phyloP scores from a whole-genome alignment of 345 rosid genomes.

The Eucalyptus marginata region DNA sequence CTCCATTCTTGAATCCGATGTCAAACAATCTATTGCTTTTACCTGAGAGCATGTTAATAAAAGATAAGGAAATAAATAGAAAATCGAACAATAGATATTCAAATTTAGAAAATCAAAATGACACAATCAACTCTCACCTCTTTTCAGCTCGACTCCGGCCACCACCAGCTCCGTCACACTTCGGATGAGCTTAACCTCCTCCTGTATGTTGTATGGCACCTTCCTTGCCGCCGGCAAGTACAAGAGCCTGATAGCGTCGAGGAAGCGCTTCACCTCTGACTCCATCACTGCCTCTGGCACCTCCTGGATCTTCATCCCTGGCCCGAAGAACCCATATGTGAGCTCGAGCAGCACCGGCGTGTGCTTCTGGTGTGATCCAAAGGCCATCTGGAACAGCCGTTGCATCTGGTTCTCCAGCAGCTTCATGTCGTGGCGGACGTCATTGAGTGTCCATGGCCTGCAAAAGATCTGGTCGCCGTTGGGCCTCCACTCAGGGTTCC shows the following conservation, averaged over 20 bases:
- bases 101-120: background rate
- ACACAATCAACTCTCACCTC: background rate
- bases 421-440: background rate
- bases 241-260: background rate
- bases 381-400: background rate
- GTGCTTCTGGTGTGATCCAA: background rate
- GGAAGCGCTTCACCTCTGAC: background rate
- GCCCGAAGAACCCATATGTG: background rate
- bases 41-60: background rate
- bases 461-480: background rate
- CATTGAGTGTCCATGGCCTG: background rate
- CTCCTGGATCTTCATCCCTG: background rate
- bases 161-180: background rate
- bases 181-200: background rate
- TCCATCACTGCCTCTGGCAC: background rate
- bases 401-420: conserved; percentile 20
- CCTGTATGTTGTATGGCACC: background rate
- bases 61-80: background rate
- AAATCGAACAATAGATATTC: background rate
- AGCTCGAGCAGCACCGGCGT: background rate
- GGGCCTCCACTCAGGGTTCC: background rate
- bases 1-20: background rate
- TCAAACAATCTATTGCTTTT: background rate
- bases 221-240: background rate
- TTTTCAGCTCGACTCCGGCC: background rate